Evolutionary conservation across 768 basidiomycete species (phyloP).

Genomic region (Podaxis sp.): DNA sequence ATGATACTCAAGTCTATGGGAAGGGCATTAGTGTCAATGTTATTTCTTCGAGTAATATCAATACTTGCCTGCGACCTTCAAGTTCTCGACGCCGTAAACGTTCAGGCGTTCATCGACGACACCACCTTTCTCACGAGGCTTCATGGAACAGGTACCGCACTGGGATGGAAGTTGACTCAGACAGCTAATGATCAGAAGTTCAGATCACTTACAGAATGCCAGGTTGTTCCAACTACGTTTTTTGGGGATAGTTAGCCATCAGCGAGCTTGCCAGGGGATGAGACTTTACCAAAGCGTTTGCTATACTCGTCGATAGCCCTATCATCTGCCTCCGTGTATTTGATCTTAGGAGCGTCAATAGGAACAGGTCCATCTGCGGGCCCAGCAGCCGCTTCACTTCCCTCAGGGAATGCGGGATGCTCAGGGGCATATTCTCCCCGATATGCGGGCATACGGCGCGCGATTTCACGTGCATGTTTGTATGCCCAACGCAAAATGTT

Average conservation of each 20-base stretch:
- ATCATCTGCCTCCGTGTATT: slow-evolving; percentile 42
- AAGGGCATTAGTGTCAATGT: background rate
- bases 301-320: slow-evolving; percentile 40
- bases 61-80: slow-evolving; percentile 57
- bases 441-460: slow-evolving; percentile 50
- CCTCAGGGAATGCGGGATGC: slow-evolving; percentile 38
- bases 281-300: slow-evolving; percentile 29
- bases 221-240: slow-evolving; percentile 38
- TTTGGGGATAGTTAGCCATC: background rate
- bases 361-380: slow-evolving; percentile 29
- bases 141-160: slow-evolving; percentile 72
- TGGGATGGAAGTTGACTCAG: slow-evolving; percentile 21
- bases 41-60: background rate
- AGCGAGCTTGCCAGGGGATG: background rate
- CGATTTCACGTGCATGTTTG: slow-evolving; percentile 54
- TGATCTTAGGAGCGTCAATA: slow-evolving; percentile 34
- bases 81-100: slow-evolving; percentile 56
- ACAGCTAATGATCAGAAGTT: background rate
- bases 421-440: slow-evolving; percentile 35
- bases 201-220: slow-evolving; percentile 40
- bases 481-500: slow-evolving; percentile 49
- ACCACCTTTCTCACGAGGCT: slow-evolving; percentile 53
- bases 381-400: slow-evolving; percentile 29
- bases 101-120: slow-evolving; percentile 64
- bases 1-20: slow-evolving; percentile 37